Conservation (phyloP, 495 filamentous ascomycete genomes). For the Aspergillus haitiensis region DNA sequence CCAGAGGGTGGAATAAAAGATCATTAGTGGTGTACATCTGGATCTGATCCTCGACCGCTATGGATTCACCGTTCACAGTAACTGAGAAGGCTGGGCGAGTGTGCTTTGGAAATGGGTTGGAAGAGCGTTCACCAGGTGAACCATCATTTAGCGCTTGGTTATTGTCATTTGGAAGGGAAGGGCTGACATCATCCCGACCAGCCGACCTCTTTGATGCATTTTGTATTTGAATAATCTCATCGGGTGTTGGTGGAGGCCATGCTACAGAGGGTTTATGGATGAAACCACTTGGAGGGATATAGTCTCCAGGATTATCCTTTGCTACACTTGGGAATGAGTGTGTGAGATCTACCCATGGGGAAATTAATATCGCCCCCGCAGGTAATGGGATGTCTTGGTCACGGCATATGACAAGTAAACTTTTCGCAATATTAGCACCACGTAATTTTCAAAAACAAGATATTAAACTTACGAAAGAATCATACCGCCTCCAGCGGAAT, state of each 20-base stretch:
- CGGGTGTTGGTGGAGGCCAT: constrained; percentile 88
- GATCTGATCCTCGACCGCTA: constrained; percentile 86
- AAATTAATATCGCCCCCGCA: constrained; percentile 86
- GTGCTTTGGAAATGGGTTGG: neutral
- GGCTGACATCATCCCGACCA: constrained; percentile 25
- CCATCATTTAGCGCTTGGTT: constrained; percentile 30
- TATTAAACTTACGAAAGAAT: constrained; percentile 56
- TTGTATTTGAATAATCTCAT: constrained; percentile 55
- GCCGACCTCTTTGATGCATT: constrained; percentile 29
- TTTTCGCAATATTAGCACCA: constrained; percentile 29
- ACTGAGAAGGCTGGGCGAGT: constrained; percentile 8
- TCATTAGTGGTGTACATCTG: constrained; percentile 94
- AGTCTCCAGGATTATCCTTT: constrained; percentile 70
- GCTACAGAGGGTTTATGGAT: constrained; percentile 76
- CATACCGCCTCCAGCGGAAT: constrained; percentile 91
- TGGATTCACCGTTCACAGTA: constrained; percentile 62
- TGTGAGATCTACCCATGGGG: constrained; percentile 90
- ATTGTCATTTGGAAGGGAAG: constrained; percentile 1
- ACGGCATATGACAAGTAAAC: constrained; percentile 75
- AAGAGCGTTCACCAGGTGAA: neutral
- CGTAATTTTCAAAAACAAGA: neutral
- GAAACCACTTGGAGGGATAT: constrained; percentile 85
- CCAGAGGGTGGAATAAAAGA: constrained; percentile 79
- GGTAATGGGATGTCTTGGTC: constrained; percentile 80
- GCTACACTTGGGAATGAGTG: constrained; percentile 91